Base-by-base conservation (phyloP, 345 rosid species). In the Salix dunnii region DNA sequence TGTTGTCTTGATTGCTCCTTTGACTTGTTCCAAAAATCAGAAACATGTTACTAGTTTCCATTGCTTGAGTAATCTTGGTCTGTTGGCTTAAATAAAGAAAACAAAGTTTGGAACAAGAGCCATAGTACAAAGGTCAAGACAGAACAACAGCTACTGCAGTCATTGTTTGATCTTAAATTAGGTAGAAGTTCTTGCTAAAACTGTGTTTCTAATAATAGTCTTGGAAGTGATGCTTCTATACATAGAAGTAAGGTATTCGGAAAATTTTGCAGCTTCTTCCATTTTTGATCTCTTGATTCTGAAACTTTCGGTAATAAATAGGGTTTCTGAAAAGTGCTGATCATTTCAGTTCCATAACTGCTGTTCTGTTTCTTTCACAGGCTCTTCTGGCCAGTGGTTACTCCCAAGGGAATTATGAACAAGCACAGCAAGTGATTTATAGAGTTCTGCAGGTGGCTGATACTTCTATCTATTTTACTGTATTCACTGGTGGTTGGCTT, bases 301-400 rank as follows among this genome's bases (percentile, higher is more conserved):
- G 20, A 23, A 23, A 33, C 38, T 40, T 72, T 13, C 21, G 1
- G 16, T n/a, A 3, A 67, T 13, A 25, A 25, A 3, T 12, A 48
- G 33, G 18, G 38, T 7, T 60, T 21, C 12, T 64, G 62, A 51
- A 68, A 51, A 11, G 65, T 35, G 77, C 28, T 48, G 21, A n/a
- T 20, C 40, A 9, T 77, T 69, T 66, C 28, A 36, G 21, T 49
- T 73, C 3, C 38, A 38, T 12, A 9, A 9, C 21, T 65, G 20
- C 23, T 18, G 7, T 48, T 30, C 30, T 36, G 51, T n/a, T 43
- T 63, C 69, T 85, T 11, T 75, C 38, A 70, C 89, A 95, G 98
- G 90, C 96, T 88, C 92, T 96, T 74, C 90, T 96, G 79, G 98
- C 99, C 2, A 79, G 87, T 67, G 84, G 77, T 80, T 96, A 87